Percentiles rank a stretch among this genome's conserved stretches.
Conservation (phyloP, 805 yeast species). For the Yamadazyma insecticola region DNA sequence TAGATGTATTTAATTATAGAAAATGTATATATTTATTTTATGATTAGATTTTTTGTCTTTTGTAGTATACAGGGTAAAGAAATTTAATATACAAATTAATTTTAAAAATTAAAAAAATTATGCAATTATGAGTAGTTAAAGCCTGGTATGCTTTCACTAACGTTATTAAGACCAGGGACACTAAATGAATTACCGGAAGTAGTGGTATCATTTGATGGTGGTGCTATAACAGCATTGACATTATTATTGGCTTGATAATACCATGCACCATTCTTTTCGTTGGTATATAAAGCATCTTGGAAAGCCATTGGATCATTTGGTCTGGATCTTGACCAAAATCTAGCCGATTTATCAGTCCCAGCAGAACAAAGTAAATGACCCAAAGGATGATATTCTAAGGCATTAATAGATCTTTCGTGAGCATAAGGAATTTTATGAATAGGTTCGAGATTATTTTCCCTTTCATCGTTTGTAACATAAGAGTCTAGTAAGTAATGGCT, state of each 20-base stretch:
- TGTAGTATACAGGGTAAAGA: too few relatives aligned
- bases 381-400: conserved; percentile 87
- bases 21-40: too few relatives aligned
- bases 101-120: too few relatives aligned
- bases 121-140: conserved; percentile 13
- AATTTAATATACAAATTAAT: too few relatives aligned
- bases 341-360: conserved; percentile 85
- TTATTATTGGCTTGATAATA: conserved; percentile 43
- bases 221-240: conserved; percentile 36
- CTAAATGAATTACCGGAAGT: neutral
- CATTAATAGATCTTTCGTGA: conserved; percentile 88
- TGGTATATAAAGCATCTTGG: conserved; percentile 75
- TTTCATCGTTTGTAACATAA: conserved; percentile 32
- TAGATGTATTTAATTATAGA: too few relatives aligned
- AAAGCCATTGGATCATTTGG: conserved; percentile 84
- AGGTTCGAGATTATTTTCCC: conserved; percentile 25
- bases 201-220: conserved; percentile 7
- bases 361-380: conserved; percentile 92
- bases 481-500: conserved; percentile 67
- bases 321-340: conserved; percentile 92
- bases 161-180: conserved; percentile 5
- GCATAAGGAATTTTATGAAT: conserved; percentile 79
- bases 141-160: conserved; percentile 25
- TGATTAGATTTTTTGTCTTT: too few relatives aligned
- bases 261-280: conserved; percentile 45